A percentile compares a stretch with the other conserved stretches of the same genome.
Evolutionary conservation across 1,284 basidiomycete genomes (phyloP).

Genomic region (Cryptococcus sp.): DNA sequence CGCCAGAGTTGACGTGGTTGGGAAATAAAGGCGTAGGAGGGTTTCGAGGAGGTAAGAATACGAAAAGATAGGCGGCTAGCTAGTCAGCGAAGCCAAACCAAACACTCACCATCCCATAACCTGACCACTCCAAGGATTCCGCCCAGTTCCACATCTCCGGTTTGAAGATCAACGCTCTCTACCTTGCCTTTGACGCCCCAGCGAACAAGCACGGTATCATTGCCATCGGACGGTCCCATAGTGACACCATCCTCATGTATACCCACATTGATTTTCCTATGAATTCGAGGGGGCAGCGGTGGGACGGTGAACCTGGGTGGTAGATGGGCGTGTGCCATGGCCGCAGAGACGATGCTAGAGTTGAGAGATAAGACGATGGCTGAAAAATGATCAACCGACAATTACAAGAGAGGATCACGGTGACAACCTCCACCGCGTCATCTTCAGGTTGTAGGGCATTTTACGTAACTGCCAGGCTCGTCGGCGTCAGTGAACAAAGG

Average conservation of each 20-base stretch:
- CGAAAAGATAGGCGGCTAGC: constrained; percentile 49
- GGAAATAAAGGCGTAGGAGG: constrained; percentile 33
- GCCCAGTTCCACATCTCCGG: constrained; percentile 39
- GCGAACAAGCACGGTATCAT: constrained; percentile 30
- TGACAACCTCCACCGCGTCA: not conserved
- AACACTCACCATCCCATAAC: constrained; percentile 51
- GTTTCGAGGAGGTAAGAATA: constrained; percentile 39
- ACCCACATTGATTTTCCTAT: constrained; percentile 35
- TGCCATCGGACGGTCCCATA: constrained; percentile 25
- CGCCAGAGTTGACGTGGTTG: constrained; percentile 16
- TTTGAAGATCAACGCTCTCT: constrained; percentile 24
- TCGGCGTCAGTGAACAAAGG: too few species aligned
- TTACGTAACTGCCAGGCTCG: too few species aligned
- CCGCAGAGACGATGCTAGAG: not conserved
- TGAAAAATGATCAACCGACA: not conserved
- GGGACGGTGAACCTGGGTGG: constrained; percentile 48
- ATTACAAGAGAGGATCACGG: not conserved
- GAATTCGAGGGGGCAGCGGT: constrained; percentile 44
- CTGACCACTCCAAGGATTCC: constrained; percentile 50
- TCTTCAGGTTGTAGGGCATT: too few species aligned
- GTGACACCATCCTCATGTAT: constrained; percentile 35
- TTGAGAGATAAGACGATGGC: not conserved
- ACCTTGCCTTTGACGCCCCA: constrained; percentile 49
- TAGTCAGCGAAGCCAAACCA: not conserved
- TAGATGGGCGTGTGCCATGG: constrained; percentile 22